Base-by-base conservation (phyloP, 495 filamentous ascomycete genomes). In the Annulohypoxylon maeteangense region DNA sequence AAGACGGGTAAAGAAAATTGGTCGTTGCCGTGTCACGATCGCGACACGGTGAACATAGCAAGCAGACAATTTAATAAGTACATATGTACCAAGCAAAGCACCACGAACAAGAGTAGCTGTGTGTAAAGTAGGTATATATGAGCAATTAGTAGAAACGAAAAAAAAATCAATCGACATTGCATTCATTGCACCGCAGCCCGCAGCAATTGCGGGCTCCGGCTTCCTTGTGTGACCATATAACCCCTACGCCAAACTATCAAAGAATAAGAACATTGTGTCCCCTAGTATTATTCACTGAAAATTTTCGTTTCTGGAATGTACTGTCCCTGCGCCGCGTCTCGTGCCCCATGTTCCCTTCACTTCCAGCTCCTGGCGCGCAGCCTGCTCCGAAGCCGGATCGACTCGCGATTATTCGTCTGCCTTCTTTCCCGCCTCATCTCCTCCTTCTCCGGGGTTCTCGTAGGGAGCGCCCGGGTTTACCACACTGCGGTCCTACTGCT, bases 401-500 rank as follows among this genome's bases (percentile, higher is more conserved):
- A 44, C 6, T 16, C 5, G 4, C 16, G 7, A 16, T 48, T 48
- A 20, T 23, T 10, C 22, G 0, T 48, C 45, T 48, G 1, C 20
- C 36, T 40, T 4, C 11, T 40, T 40, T 20, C 7, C 45, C 20
- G 20, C 18, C 45, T 12, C 45, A 0, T 48, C 4, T 18, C n/a
- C n/a, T 44, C 8, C 40, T 4, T 3, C 40, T 18, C 16, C n/a
- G 40, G 40, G 40, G 40, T 44, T 44, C 40, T 44, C 40, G 36
- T 40, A 40, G 36, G 36, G 36, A 47, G 16, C 2, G 11, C 45
- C 45, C 18, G 45, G 47, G 56, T n/a, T 18, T 25, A 58, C 40
- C 50, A 20, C 31, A 38, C 50, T 53, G 32, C 34, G 34, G 14
- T 45, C 32, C 73, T 77, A 77, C 87, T 94, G 93, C 81, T 96